Evolutionary conservation across 495 filamentous ascomycete genomes (phyloP).

Genomic region (Neurospora sp.): DNA sequence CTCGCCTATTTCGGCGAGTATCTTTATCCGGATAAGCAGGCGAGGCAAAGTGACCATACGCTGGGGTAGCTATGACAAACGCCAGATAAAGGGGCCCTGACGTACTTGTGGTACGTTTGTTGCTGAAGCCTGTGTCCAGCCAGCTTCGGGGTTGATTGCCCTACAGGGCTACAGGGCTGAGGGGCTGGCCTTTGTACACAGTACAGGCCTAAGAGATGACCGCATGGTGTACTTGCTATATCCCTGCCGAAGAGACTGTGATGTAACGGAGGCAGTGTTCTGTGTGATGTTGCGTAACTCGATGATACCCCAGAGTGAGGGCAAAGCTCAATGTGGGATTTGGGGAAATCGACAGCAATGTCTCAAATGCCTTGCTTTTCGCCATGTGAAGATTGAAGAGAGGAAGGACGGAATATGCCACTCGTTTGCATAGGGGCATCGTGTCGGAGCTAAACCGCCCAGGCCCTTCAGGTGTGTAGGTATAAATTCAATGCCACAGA

Average conservation of each 20-base stretch:
- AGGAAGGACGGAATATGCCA: background rate
- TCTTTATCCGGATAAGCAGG: background rate
- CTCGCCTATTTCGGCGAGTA: background rate
- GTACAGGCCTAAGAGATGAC: background rate
- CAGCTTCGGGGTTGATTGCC: background rate
- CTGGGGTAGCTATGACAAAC: background rate
- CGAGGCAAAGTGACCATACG: background rate
- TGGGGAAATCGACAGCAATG: background rate
- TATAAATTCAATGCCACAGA: background rate
- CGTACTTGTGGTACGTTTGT: background rate
- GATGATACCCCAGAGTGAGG: background rate
- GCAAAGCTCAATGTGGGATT: background rate
- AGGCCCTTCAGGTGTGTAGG: background rate
- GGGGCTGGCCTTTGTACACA: background rate
- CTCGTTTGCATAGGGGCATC: background rate
- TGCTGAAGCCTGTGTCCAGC: background rate
- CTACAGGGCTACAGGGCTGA: background rate
- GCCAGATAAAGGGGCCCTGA: background rate
- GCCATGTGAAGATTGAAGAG: background rate
- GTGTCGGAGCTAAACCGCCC: background rate
- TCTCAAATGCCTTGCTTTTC: background rate
- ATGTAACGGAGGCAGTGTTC: background rate
- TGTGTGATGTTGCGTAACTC: background rate
- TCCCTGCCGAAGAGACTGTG: background rate
- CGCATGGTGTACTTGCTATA: background rate